These are phyloP conservation scores for Astrephomene gubernaculifera DNA, from an alignment of 139 green algal species.

Conservation along the genomic window DNA sequence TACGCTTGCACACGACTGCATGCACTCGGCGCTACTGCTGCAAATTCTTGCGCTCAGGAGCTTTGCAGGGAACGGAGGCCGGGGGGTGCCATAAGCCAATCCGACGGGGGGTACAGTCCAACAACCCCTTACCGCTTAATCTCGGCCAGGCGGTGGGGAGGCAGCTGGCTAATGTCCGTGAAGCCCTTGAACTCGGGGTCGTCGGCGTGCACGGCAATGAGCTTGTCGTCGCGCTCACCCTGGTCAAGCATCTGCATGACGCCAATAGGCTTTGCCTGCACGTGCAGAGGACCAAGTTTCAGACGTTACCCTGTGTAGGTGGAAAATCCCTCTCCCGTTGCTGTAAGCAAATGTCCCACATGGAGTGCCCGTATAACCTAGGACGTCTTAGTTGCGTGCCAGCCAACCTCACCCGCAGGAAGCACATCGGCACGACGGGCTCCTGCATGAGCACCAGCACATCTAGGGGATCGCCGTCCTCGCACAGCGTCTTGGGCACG, in stretches of 20 bases:
- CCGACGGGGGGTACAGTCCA: too few relatives aligned
- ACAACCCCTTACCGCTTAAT: slow-evolving; percentile 83
- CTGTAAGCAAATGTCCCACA: too few relatives aligned
- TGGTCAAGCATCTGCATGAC: slow-evolving; percentile 98
- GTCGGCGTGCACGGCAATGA: slow-evolving; percentile 88
- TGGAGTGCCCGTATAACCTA: too few relatives aligned
- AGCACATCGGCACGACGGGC: slow-evolving; percentile 90
- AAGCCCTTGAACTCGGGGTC: slow-evolving; percentile 93
- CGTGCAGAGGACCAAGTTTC: too few relatives aligned
- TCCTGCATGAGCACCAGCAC: slow-evolving; percentile 95
- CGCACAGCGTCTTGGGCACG: slow-evolving; percentile 95
- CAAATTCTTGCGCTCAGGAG: too few relatives aligned
- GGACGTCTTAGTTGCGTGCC: too few relatives aligned
- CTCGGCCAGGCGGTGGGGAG: slow-evolving; percentile 87
- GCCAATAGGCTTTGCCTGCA: slow-evolving; percentile 81
- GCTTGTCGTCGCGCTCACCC: slow-evolving; percentile 89
- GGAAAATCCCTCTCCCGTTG: too few relatives aligned
- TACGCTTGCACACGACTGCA: too few relatives aligned
- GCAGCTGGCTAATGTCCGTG: slow-evolving; percentile 91
- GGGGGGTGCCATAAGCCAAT: too few relatives aligned
- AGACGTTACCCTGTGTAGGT: too few relatives aligned
- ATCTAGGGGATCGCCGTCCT: slow-evolving; percentile 95
- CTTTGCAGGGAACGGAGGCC: too few relatives aligned
- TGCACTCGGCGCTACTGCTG: too few relatives aligned
- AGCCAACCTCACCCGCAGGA: slow-evolving; percentile 80